phyloP scores from a whole-genome alignment of 306 rosid species.

The Malus asiatica region DNA sequence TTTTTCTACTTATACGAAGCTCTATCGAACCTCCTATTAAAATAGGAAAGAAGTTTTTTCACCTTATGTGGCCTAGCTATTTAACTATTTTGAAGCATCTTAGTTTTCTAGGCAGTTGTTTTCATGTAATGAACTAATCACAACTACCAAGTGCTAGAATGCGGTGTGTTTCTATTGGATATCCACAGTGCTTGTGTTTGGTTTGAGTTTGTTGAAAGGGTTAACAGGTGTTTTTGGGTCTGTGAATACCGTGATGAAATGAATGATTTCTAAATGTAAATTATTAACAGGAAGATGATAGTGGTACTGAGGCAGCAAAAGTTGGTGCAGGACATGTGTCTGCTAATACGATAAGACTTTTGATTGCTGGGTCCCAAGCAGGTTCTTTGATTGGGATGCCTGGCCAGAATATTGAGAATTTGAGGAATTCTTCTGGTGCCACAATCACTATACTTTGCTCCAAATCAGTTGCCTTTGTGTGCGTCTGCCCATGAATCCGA shows the following conservation, averaged over 20 bases:
- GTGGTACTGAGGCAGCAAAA: conserved; percentile 51
- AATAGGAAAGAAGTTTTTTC: background rate
- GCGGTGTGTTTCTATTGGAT: background rate
- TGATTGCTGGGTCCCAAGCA: conserved; percentile 96
- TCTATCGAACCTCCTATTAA: background rate
- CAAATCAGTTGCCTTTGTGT: conserved; percentile 80
- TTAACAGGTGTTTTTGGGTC: background rate
- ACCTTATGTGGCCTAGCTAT: background rate
- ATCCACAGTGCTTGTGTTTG: background rate
- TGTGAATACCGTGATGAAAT: background rate
- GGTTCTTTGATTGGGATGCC: conserved; percentile 89
- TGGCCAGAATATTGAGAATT: conserved; percentile 84
- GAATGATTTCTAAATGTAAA: conserved; percentile 1
- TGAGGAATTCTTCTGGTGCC: conserved; percentile 88
- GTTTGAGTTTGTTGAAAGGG: background rate
- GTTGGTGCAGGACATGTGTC: conserved; percentile 78
- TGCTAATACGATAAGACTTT: conserved; percentile 86
- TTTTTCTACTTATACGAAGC: background rate
- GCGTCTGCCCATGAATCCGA: conserved; percentile 98
- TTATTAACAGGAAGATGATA: conserved; percentile 69
- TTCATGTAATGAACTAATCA: background rate
- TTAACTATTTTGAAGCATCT: background rate
- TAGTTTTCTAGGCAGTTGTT: background rate
- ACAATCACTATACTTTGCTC: conserved; percentile 62
- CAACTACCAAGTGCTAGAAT: background rate